Percentiles rank a stretch among this genome's conserved stretches.
Conservation (phyloP, 306 rosid species). For the Hylodesmum podocarpum region DNA sequence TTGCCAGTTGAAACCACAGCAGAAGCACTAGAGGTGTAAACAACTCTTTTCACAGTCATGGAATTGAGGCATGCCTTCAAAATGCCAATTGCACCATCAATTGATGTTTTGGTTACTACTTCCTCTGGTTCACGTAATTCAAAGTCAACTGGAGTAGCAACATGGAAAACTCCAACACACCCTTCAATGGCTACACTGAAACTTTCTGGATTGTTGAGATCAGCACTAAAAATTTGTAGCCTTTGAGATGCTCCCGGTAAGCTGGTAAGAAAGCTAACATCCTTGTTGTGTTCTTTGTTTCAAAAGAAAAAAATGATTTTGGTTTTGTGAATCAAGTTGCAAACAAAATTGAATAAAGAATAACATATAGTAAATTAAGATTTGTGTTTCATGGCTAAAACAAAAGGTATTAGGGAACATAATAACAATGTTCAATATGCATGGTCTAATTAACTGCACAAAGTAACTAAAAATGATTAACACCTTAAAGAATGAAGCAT, state of each 20-base stretch:
- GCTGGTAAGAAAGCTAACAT: slow-evolving; percentile 2
- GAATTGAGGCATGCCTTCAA: background rate
- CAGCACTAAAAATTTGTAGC: background rate
- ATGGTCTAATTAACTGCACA: background rate
- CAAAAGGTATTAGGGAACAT: background rate
- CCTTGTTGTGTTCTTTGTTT: background rate
- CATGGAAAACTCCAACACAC: slow-evolving; percentile 21
- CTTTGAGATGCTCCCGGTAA: slow-evolving; percentile 1
- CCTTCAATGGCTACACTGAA: slow-evolving; percentile 21
- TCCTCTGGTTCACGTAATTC: background rate
- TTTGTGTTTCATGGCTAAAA: background rate
- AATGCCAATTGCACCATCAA: slow-evolving; percentile 18
- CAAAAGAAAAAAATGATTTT: background rate
- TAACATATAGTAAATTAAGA: background rate
- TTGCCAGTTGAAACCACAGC: background rate
- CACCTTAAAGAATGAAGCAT: background rate
- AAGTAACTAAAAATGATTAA: background rate
- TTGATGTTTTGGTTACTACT: background rate
- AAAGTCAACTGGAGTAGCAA: slow-evolving; percentile 1
- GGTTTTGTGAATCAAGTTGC: too few species aligned
- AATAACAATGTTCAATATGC: background rate
- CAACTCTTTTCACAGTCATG: slow-evolving; percentile 8
- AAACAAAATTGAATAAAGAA: background rate
- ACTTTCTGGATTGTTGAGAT: slow-evolving; percentile 13
- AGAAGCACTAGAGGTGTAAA: slow-evolving; percentile 19